Evolutionary conservation across 2,329 filamentous ascomycete species (phyloP).

Genomic region (Calonectria hawksworthii): DNA sequence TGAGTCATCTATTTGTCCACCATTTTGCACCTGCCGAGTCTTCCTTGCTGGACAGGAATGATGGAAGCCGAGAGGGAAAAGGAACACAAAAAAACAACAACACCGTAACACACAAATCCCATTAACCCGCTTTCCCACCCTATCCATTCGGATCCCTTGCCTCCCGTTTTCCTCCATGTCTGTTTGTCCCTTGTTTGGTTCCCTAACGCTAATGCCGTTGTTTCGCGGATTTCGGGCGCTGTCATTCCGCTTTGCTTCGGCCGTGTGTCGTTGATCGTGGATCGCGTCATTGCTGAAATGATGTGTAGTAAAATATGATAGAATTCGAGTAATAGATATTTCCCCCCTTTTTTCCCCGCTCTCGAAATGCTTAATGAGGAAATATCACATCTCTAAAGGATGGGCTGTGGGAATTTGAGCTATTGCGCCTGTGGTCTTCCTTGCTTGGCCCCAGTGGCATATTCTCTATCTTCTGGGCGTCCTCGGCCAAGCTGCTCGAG

Average conservation of each 20-base stretch:
- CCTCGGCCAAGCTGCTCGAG: constrained; percentile 40
- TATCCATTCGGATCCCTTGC: neutral
- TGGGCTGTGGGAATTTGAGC: constrained; percentile 41
- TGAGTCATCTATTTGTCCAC: constrained; percentile 12
- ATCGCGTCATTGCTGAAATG: constrained; percentile 3
- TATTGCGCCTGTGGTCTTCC: constrained; percentile 42
- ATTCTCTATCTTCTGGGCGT: constrained; percentile 43
- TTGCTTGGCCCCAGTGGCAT: constrained; percentile 37
- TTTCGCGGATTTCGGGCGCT: neutral
- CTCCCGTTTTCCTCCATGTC: neutral
- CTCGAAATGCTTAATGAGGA: constrained; percentile 29
- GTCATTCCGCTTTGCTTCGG: neutral
- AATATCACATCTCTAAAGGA: constrained; percentile 46
- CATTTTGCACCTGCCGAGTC: neutral
- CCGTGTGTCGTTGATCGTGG: constrained; percentile 4
- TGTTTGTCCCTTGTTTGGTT: neutral
- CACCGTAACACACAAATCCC: constrained; percentile 9
- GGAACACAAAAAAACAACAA: neutral
- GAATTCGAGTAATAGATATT: neutral
- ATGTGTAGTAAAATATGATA: constrained; percentile 11
- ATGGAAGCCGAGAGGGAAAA: neutral
- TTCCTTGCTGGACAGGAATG: neutral
- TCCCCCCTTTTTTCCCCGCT: neutral
- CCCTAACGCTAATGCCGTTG: neutral
- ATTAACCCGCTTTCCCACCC: constrained; percentile 3